Percentiles rank a stretch among this genome's conserved stretches.
Conservation (phyloP, 176 grass and related monocot species). For the Oryza glumipatula region DNA sequence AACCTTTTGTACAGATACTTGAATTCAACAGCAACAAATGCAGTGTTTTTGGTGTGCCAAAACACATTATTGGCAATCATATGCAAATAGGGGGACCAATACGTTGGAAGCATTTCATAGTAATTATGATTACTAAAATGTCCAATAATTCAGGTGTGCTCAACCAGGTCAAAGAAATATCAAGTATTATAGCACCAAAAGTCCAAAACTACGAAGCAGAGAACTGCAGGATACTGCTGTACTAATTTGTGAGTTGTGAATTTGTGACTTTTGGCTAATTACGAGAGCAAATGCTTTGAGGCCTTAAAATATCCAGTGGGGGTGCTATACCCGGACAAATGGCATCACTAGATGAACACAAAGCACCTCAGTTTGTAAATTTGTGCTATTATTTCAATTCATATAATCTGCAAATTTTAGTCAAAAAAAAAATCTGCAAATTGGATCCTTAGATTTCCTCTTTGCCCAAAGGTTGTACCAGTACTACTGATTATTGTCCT, state of each 20-base stretch:
- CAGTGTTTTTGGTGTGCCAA: not conserved
- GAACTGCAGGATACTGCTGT: not conserved
- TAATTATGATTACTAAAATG: not conserved
- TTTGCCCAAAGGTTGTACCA: not conserved
- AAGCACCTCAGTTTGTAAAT: not conserved
- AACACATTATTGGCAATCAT: not conserved
- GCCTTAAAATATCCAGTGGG: constrained; percentile 11
- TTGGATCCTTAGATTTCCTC: not conserved
- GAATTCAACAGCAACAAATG: constrained; percentile 15
- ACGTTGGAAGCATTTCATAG: not conserved
- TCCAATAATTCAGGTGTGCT: constrained; percentile 15
- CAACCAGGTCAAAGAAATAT: constrained; percentile 8
- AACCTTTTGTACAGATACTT: constrained; percentile 5
- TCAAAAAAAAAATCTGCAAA: not conserved
- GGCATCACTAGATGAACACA: not conserved
- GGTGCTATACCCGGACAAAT: not conserved
- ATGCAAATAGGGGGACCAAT: constrained; percentile 15
- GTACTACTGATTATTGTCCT: not conserved
- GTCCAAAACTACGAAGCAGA: not conserved
- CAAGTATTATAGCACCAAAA: not conserved
- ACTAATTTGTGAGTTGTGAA: not conserved
- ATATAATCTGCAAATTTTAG: not conserved
- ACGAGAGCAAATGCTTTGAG: constrained; percentile 7
- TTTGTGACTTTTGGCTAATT: constrained; percentile 14
- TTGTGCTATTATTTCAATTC: constrained; percentile 20